Evolutionary conservation across 106 monocot genomes (phyloP).

Genomic region (Dioscorea dumetorum): DNA sequence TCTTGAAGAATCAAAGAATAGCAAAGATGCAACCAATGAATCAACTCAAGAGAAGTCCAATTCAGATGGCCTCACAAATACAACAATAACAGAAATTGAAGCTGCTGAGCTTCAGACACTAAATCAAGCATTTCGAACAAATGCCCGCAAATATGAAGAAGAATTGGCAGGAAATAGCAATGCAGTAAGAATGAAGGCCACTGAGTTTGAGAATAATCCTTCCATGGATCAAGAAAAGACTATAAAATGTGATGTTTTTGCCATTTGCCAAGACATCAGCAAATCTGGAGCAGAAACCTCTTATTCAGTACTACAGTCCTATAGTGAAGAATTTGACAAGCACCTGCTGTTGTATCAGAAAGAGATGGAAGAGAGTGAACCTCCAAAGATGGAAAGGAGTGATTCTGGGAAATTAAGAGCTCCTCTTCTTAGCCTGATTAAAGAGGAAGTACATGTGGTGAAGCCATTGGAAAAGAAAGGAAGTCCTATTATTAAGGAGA

Average conservation of each 20-base stretch:
- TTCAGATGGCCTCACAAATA: not conserved
- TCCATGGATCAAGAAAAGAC: not conserved
- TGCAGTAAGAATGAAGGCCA: not conserved
- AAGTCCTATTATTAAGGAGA: constrained; percentile 1
- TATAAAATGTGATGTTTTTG: not conserved
- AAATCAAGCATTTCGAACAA: not conserved
- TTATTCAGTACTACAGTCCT: not conserved
- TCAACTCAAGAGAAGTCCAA: not conserved
- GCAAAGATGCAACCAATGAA: not conserved
- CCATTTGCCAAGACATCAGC: not conserved
- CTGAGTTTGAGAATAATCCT: not conserved
- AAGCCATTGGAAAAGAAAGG: constrained; percentile 1
- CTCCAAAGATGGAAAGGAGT: not conserved
- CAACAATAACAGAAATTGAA: not conserved
- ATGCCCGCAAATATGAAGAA: not conserved
- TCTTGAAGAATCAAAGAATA: not conserved
- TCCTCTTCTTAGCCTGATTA: not conserved
- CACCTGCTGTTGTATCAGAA: constrained; percentile 5
- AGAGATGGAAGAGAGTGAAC: not conserved
- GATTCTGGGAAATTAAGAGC: constrained; percentile 1
- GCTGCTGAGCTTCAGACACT: not conserved
- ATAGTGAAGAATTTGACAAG: constrained; percentile 15
- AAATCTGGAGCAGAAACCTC: not conserved
- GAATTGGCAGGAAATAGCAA: not conserved
- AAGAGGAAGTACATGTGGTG: constrained; percentile 2